Percentiles rank a stretch among this genome's conserved stretches.
phyloP scores from a whole-genome alignment of 768 basidiomycete genomes.

The Hortiboletus campestris region DNA sequence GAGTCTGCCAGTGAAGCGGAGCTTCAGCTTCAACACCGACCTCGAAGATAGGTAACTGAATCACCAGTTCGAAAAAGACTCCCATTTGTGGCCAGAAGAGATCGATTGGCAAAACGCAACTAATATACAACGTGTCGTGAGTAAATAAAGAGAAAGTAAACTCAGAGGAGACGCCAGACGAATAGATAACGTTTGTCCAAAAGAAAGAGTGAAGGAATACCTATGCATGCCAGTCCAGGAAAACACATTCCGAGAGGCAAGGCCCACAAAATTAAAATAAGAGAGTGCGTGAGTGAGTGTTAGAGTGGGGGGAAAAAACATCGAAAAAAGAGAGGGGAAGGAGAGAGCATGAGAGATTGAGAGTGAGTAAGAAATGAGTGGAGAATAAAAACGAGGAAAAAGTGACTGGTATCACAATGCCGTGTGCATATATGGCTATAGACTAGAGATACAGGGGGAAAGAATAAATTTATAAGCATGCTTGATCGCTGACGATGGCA shows the following conservation, averaged over 20 bases:
- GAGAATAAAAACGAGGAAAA: background rate
- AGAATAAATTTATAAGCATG: slow-evolving; percentile 15
- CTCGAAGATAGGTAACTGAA: too few relatives aligned
- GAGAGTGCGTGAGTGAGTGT: background rate
- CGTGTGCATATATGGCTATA: background rate
- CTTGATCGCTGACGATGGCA: background rate
- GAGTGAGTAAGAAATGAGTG: background rate
- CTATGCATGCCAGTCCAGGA: background rate
- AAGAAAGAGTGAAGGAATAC: background rate
- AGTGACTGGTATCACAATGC: slow-evolving; percentile 8
- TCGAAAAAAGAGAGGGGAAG: background rate
- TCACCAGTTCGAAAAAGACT: background rate
- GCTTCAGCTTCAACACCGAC: too few relatives aligned
- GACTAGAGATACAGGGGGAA: slow-evolving; percentile 16
- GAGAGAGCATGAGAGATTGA: background rate
- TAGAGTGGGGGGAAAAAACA: background rate
- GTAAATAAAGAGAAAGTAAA: background rate
- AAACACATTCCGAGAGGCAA: background rate
- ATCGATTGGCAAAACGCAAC: background rate
- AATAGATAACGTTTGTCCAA: background rate
- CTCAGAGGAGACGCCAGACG: background rate
- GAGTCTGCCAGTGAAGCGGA: too few relatives aligned
- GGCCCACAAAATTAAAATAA: background rate
- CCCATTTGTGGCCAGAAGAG: background rate
- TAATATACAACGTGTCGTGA: background rate